Evolutionary conservation across 176 grass and related monocot genomes (phyloP), one percentile per base, ranked within the genome.

Genomic region (Juncus inflexus): DNA sequence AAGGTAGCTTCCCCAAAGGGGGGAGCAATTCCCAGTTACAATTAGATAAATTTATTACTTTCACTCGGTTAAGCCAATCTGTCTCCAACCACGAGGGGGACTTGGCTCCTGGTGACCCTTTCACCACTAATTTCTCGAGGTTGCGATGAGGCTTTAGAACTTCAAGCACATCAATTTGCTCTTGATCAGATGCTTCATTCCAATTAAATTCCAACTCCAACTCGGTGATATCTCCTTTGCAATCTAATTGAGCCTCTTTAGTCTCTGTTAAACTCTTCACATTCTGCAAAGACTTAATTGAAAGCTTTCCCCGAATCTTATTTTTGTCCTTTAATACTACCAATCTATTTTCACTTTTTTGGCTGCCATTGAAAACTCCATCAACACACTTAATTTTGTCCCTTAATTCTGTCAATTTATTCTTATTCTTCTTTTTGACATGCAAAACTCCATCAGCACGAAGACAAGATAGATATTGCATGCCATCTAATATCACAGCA

Each of bases 1-100:
- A n/a, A 12, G 56, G 70, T n/a, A 74, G 56, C 16, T 74, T 52
- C 35, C 70, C 70, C 2, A 74, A 41, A 5, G 70, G 38, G 35
- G 70, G 70, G 7, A 74, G 8, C 3, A 41, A 9, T 61, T 47
- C 10, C 51, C 7, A 52, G 12, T 52, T 8, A 52, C 7, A 52
- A 12, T 12, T 12, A 52, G 7, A 52, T 12, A 52, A 0, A 7
- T 12, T 7, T 12, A 49, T 37, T 14, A 3, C 16, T 51, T 4
- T 12, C 52, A 73, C 14, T 45, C 9, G 3, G 28, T 40, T 42
- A 58, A 16, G 12, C 63, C 63, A 66, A 3, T 13, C n/a, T 19
- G 9, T 53, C 15, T 37, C 10, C 51, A 72, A 40, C 67, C 67
- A 72, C n/a, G 35, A 56, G 3, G 67, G 67, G 9, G 12, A 72